Evolutionary conservation across 1,139 yeast species (phyloP), one percentile per base, ranked within the genome.

Genomic region (Nematodospora anomalae): DNA sequence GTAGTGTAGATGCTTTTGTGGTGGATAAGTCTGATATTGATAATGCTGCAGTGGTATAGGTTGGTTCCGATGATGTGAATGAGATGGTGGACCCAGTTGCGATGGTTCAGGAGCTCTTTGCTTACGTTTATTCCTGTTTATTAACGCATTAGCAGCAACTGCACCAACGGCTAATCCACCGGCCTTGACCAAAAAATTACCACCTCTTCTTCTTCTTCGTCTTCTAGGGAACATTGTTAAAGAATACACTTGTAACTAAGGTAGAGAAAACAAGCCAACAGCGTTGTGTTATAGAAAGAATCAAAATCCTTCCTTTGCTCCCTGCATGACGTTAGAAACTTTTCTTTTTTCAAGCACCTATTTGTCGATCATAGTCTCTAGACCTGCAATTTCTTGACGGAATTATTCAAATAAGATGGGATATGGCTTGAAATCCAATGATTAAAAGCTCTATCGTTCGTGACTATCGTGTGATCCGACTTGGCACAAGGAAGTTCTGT

Each of bases 211-310:
- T 33, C 36, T 33, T 28, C 36, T 28, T 16, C 36, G 35, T 24
- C 27, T 26, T 18, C 26, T 9, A 10, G 15, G 13, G 20, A 20
- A 12, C 20, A 30, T 23, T 20, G 15, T 24, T 8, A 13, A 32
- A 16, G 14, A 46, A 42, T 44, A 28, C 43, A 7, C 42, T 46
- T 16, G 37, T 28, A 26, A 39, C 49, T 21, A 51, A 49, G 25
- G 47, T 70, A 34, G 76, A 71, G 43, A 28, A 51, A 7, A 54
- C n/a, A n/a, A n/a, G n/a, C n/a, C n/a, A n/a, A n/a, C n/a, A n/a
- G n/a, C n/a, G n/a, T n/a, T n/a, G n/a, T n/a, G n/a, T n/a, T n/a
- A n/a, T n/a, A n/a, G n/a, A n/a, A n/a, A n/a, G n/a, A n/a, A n/a
- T n/a, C n/a, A n/a, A n/a, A n/a, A n/a, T n/a, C n/a, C n/a, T n/a